Base-by-base conservation (phyloP, 257 asterid genomes). In the Solanum gracilifrons region DNA sequence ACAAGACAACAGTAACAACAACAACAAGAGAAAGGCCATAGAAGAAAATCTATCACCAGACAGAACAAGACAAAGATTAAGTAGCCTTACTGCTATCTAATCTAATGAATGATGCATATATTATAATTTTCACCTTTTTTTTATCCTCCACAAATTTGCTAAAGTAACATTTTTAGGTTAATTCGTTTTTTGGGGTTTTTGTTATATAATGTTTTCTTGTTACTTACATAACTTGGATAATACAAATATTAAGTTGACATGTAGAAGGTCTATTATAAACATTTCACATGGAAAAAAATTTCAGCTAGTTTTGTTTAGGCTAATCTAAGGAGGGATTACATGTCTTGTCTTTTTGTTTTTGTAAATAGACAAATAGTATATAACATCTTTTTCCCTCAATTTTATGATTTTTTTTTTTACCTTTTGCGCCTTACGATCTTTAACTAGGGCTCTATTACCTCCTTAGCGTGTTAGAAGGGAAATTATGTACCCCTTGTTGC, bases 21-120 rank as follows among this genome's bases (percentile, higher is more conserved):
- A 60, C 7, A 77, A 60, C 13, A 77, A 88, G 88, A 91, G 91
- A 82, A 89, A 87, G 88, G 66, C 86, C 21, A n/a, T 60, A 46
- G 94, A 88, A 83, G 94, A 90, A 85, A 87, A 89, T n/a, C 31
- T 88, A 32, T 91, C 93, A 11, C 90, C 92, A 18, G 93, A 91
- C 46, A 90, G 93, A 86, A 89, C 87, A 71, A 91, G 92, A 88
- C 32, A 91, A 69, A 93, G 91, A 88, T 90, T 86, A 6, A 87
- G 41, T 83, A 85, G 88, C 18, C 73, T 86, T 2, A 32, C 88
- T 48, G 84, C 88, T 64, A 84, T 89, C 82, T 89, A 86, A 82
- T 76, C 43, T 84, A 7, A 87, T 79, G 87, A 71, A 71, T 31
- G 74, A 55, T 48, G 41, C 72, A 82, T 72, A 35, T 69, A 85